Percentiles rank a stretch among this genome's conserved stretches.
Evolutionary conservation across 441 rosid genomes (phyloP).

Genomic region (Euphorbia schlechtendalii): DNA sequence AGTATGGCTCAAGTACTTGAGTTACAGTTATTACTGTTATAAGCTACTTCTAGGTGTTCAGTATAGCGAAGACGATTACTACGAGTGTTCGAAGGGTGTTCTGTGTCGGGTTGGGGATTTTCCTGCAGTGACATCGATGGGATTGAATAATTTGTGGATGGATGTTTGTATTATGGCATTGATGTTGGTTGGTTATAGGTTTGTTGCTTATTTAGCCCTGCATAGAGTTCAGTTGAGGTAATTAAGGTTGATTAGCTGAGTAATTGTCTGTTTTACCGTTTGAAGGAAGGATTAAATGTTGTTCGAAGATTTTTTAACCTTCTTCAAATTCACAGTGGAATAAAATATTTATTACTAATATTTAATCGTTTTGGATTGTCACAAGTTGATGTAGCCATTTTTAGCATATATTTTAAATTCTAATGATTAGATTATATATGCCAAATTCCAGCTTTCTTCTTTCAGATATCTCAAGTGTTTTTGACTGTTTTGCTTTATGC

Average conservation of each 20-base stretch:
- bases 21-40: constrained; percentile 93
- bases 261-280: constrained; percentile 5
- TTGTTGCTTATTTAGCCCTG: constrained; percentile 73
- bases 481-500: no score
- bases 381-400: constrained; percentile 8
- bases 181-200: constrained; percentile 79
- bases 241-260: constrained; percentile 4
- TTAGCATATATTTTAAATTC: not conserved
- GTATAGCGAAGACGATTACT: constrained; percentile 55
- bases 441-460: no score
- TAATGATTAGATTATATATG: not conserved
- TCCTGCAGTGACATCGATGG: constrained; percentile 77
- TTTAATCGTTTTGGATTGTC: constrained; percentile 18
- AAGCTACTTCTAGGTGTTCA: constrained; percentile 91
- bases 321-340: constrained; percentile 32
- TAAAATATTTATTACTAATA: constrained; percentile 18
- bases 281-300: constrained; percentile 5
- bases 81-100: constrained; percentile 70
- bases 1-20: constrained; percentile 86
- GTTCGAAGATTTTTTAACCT: constrained; percentile 33
- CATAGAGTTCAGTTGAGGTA: constrained; percentile 59
- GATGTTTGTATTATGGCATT: constrained; percentile 77
- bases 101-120: constrained; percentile 78
- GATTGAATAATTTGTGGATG: constrained; percentile 61
- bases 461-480: no score